These are phyloP conservation scores for Nasturtium officinale DNA, from an alignment of 345 rosid genomes.

Conservation along the genomic window DNA sequence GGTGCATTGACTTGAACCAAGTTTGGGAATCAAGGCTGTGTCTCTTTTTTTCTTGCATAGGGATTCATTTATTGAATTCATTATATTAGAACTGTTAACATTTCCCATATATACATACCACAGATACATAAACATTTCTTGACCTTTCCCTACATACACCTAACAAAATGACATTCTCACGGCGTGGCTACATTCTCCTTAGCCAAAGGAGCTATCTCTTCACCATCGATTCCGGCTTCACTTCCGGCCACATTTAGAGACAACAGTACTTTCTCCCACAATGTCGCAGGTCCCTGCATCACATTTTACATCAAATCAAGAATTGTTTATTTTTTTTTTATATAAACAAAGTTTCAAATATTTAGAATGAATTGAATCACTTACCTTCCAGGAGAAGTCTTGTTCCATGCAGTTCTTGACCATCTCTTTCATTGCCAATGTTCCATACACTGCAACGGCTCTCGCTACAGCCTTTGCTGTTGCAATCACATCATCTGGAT, in stretches of 20 bases:
- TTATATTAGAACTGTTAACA: not conserved
- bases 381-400: slow-evolving; percentile 96
- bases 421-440: slow-evolving; percentile 70
- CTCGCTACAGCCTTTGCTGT: slow-evolving; percentile 56
- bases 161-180: slow-evolving; percentile 43
- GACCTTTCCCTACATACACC: slow-evolving; percentile 21
- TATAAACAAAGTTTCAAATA: not conserved
- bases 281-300: slow-evolving; percentile 74
- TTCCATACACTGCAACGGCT: slow-evolving; percentile 65
- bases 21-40: not conserved
- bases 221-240: slow-evolving; percentile 72
- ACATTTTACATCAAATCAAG: slow-evolving; percentile 5
- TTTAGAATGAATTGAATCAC: slow-evolving; percentile 27
- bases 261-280: slow-evolving; percentile 76
- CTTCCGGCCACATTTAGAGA: slow-evolving; percentile 59
- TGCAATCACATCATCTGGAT: slow-evolving; percentile 75
- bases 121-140: slow-evolving; percentile 20
- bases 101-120: slow-evolving; percentile 4
- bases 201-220: slow-evolving; percentile 85
- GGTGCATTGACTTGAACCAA: not conserved
- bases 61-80: not conserved
- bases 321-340: too few species aligned
- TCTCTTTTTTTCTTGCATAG: not conserved
- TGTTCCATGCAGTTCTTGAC: slow-evolving; percentile 84
- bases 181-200: slow-evolving; percentile 86